Conservation (phyloP, 1,284 basidiomycete species). For the Afroboletus lepidellus region DNA sequence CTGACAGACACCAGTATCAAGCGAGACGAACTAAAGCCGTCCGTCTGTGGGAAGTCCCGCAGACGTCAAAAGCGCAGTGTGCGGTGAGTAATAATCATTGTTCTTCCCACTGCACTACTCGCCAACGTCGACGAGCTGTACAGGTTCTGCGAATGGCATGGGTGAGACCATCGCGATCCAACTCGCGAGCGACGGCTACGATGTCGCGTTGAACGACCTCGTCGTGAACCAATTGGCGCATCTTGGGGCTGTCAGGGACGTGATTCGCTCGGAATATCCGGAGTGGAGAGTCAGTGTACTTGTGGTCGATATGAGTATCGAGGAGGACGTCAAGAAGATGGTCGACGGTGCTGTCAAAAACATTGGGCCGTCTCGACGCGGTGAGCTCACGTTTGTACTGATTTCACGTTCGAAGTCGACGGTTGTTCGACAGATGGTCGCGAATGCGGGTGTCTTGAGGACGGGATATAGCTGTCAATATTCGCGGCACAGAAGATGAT, state of each 20-base stretch:
- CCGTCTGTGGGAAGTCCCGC: too few relatives aligned
- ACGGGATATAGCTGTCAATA: slow-evolving; percentile 30
- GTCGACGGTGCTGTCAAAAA: slow-evolving; percentile 30
- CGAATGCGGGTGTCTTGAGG: slow-evolving; percentile 37
- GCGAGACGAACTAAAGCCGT: too few relatives aligned
- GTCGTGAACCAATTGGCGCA: slow-evolving; percentile 13
- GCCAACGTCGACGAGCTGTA: slow-evolving; percentile 31
- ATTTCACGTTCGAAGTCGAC: background rate
- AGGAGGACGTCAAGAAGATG: slow-evolving; percentile 38
- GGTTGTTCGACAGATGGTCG: slow-evolving; percentile 33
- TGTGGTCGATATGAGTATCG: slow-evolving; percentile 35
- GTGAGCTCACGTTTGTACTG: slow-evolving; percentile 23
- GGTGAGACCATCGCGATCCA: slow-evolving; percentile 36
- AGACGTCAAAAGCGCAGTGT: too few relatives aligned
- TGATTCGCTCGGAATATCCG: slow-evolving; percentile 27
- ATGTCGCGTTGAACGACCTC: slow-evolving; percentile 38
- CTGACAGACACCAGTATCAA: too few relatives aligned
- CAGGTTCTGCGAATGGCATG: slow-evolving; percentile 38
- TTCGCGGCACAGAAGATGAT: slow-evolving; percentile 39
- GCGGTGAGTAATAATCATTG: too few relatives aligned
- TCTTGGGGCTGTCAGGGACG: slow-evolving; percentile 22
- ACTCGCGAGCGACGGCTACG: slow-evolving; percentile 39
- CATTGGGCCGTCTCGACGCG: slow-evolving; percentile 38
- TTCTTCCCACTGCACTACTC: too few relatives aligned
- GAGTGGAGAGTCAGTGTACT: slow-evolving; percentile 25